Evolutionary conservation across 23 red algal species (phyloP), one percentile per base, ranked within the genome.

Genomic region (Gracilaria domingensis): DNA sequence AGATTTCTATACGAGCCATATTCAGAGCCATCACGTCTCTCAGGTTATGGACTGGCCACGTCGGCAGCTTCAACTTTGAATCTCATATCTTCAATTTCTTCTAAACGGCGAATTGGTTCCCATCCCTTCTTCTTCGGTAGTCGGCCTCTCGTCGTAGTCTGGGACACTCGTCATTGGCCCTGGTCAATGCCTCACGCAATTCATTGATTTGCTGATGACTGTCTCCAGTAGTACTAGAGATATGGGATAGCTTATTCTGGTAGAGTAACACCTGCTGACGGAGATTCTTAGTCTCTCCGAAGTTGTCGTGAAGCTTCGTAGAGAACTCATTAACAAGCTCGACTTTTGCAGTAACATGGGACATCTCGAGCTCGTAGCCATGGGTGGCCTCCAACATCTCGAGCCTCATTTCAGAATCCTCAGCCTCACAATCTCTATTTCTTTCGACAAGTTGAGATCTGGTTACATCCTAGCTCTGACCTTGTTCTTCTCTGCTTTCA

Each of bases 301-400:
- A 88, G 66, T 88, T 88, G 28, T 88, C 84, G 74, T 88, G 84
- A 39, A 88, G 71, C 84, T 88, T 88, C 71, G 77, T 88, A 4
- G 84, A 88, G 21, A 88, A 88, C 44, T 88, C 84, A 64, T 88
- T 88, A 26, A 88, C 84, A 24, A 88, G 84, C 67, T 88, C 84
- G 12, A 88, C 84, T 21, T 88, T 67, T 12, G 84, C 84, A 17
- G 66, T 75, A 13, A 88, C 84, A 34, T 88, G 84, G 30, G 84
- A 72, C 84, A 88, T 88, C 50, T 88, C 84, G 4, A 88, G 65
- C 25, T 88, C 66, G 28, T 88, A 88, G 18, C 67, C 45, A 69
- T 88, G 84, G 60, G 84, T 66, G 17, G 84, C 35, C 23, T 75
- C 78, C 67, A 70, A 36, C 28, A 7, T 88, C 67, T 88, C 67